A percentile compares a stretch with the other conserved stretches of the same genome.
These are phyloP conservation scores for Harringtonia lauricola DNA, from an alignment of 2,329 filamentous ascomycete genomes.

Conservation along the genomic window DNA sequence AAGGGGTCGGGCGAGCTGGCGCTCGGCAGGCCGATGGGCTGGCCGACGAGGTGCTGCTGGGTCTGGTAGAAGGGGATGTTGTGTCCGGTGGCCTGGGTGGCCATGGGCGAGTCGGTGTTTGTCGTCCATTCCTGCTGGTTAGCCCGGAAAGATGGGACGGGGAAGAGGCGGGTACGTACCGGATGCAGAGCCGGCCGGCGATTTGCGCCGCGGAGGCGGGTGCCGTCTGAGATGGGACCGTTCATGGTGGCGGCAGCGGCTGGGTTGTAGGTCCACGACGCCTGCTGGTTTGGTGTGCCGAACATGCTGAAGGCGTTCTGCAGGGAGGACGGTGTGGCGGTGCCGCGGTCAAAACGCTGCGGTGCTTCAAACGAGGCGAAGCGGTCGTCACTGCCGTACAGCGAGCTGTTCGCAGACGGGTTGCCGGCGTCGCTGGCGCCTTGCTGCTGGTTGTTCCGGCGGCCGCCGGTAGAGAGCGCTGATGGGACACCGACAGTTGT, in stretches of 20 bases:
- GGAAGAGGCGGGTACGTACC: conserved; percentile 32
- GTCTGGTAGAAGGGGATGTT: conserved; percentile 8
- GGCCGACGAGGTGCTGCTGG: conserved; percentile 10
- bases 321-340: conserved; percentile 22
- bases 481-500: conserved; percentile 38
- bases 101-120: conserved; percentile 8
- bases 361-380: conserved; percentile 47
- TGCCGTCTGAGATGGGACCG: conserved; percentile 54
- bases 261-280: conserved; percentile 70
- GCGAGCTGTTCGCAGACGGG: conserved; percentile 50
- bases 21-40: conserved; percentile 22
- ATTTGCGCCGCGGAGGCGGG: conserved; percentile 41
- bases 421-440: conserved; percentile 68
- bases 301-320: conserved; percentile 35
- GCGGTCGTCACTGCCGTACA: conserved; percentile 65
- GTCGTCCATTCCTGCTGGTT: conserved; percentile 13
- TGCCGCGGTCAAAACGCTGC: conserved; percentile 31
- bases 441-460: conserved; percentile 66
- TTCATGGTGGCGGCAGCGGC: conserved; percentile 50
- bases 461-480: conserved; percentile 37
- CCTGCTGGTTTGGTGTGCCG: conserved; percentile 43
- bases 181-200: conserved; percentile 56
- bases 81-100: conserved; percentile 5
- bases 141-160: conserved; percentile 12
- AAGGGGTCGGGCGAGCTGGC: conserved; percentile 29